These are phyloP conservation scores for Globisporangium sylvaticum DNA, from an alignment of 352 stramenopile genomes.

Conservation along the genomic window DNA sequence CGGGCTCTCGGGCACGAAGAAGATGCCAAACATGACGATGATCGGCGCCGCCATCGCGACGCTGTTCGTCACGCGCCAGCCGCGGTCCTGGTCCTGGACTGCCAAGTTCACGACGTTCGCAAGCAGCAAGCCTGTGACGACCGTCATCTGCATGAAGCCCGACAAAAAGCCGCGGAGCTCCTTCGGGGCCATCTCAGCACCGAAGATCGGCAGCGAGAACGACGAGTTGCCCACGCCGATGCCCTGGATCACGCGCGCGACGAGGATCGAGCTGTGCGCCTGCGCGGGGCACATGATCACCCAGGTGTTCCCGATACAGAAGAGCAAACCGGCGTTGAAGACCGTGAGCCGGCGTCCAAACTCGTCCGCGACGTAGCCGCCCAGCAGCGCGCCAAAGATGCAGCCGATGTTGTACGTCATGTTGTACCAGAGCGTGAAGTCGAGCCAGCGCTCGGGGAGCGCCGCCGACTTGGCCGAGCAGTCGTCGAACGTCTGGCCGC, in stretches of 20 bases:
- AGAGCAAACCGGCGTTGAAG: constrained; percentile 30
- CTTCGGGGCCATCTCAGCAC: constrained; percentile 32
- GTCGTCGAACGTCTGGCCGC: constrained; percentile 8
- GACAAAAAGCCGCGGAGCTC: constrained; percentile 32
- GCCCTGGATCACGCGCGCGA: constrained; percentile 18
- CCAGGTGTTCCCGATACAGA: constrained; percentile 32
- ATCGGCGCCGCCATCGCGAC: constrained; percentile 26
- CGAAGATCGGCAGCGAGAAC: constrained; percentile 25
- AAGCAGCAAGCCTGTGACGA: constrained; percentile 28
- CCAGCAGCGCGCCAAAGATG: constrained; percentile 28
- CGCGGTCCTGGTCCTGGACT: constrained; percentile 21
- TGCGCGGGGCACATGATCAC: constrained; percentile 14
- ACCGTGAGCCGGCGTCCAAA: constrained; percentile 31
- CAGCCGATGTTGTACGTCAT: constrained; percentile 40
- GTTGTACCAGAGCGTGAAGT: constrained; percentile 34
- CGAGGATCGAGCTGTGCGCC: constrained; percentile 17
- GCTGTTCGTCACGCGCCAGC: constrained; percentile 35
- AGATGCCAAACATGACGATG: constrained; percentile 40
- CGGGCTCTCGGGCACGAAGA: constrained; percentile 42
- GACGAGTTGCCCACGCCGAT: constrained; percentile 28
- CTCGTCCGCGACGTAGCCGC: constrained; percentile 30
- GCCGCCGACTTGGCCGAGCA: constrained; percentile 13
- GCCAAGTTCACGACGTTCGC: constrained; percentile 16
- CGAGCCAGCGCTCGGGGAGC: constrained; percentile 9
- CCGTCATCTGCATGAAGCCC: constrained; percentile 36